Base-by-base conservation (phyloP, 2,329 filamentous ascomycete genomes). In the Massarina eburnea region DNA sequence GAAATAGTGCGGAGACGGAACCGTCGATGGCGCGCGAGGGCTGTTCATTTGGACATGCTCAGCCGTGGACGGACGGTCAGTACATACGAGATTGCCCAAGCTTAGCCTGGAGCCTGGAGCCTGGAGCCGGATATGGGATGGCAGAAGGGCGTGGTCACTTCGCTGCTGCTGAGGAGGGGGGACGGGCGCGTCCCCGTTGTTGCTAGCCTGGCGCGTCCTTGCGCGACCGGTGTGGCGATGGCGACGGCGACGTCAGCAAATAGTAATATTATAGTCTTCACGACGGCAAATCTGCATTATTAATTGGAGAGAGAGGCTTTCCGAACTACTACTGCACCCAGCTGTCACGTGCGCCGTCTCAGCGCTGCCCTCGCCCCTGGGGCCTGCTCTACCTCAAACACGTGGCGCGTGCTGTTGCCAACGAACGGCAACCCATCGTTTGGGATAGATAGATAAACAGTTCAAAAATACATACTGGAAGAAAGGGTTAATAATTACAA, bases 1-100 rank as follows among this genome's bases (percentile, higher is more conserved):
- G 26, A 27, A 14, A 12, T 24, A 26, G 39, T 27, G 30, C 34
- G 34, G 29, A 17, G 18, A 19, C 33, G 24, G 12, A 38, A 38
- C 21, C 34, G 29, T n/a, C 19, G 26, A 27, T 22, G 41, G 20
- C 37, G 38, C 39, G 24, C 27, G 24, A 26, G 43, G 46, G 26
- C 39, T 36, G 42, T 41, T 52, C 49, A 49, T 55, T 46, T 46
- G 46, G 21, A 27, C 52, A 55, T 55, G 18, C 22, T 39, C 8
- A 33, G 10, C 19, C 8, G 33, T 29, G 33, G 18, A 5, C 14
- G 39, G 15, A 29, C 39, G 39, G 12, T 22, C 19, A 27, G 44
- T 29, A n/a, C 29, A 8, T 32, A 15, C 12, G 29, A 14, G 12
- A 12, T 32, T 12, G 29, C 29, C 29, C 29, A 15, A 15, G 29